Evolutionary conservation across 257 asterid genomes (phyloP), one percentile per base, ranked within the genome.

Genomic region (Fraxinus cuspidata): DNA sequence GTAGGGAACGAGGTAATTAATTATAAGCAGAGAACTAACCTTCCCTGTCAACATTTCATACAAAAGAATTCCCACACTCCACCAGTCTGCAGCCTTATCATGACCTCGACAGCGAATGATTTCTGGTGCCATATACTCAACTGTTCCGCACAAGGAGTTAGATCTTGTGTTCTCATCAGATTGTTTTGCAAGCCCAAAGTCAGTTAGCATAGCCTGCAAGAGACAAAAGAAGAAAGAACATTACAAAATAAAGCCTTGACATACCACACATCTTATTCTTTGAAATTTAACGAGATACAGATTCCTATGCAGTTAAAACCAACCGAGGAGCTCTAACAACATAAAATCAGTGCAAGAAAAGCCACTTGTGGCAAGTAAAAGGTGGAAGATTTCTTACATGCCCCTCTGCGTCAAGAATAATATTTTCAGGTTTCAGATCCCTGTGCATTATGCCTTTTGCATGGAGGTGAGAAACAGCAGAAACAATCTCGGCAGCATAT

Each of bases 41-140:
- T 85, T 89, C 44, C 97, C 96, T 0, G 96, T 90, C 79, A 92
- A 83, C 97, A 92, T 92, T 83, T 92, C 97, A 56, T 83, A 92
- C 83, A 92, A 82, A 77, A 92, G 87, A 71, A 92, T 80, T 32
- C 97, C 97, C 67, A 90, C 88, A 47, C 97, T 92, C 97, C 96
- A 92, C 97, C 97, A 90, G 78, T 92, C 97, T 23, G 96, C 97
- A 74, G 93, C 92, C 86, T 92, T 90, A 67, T 92, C 90, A 77
- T 92, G 95, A 49, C 97, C 97, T 78, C 88, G 89, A 51, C 92
- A 93, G 16, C 82, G 84, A 80, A 89, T 73, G 80, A 92, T 90
- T 87, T 92, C 97, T 67, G 97, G 97, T 27, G 97, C 91, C 97
- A 92, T 92, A 79, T 92, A 92, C 82, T 92, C 97, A 1, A 86